phyloP scores from a whole-genome alignment of 2,329 filamentous ascomycete genomes.

The Trichoderma sp. region DNA sequence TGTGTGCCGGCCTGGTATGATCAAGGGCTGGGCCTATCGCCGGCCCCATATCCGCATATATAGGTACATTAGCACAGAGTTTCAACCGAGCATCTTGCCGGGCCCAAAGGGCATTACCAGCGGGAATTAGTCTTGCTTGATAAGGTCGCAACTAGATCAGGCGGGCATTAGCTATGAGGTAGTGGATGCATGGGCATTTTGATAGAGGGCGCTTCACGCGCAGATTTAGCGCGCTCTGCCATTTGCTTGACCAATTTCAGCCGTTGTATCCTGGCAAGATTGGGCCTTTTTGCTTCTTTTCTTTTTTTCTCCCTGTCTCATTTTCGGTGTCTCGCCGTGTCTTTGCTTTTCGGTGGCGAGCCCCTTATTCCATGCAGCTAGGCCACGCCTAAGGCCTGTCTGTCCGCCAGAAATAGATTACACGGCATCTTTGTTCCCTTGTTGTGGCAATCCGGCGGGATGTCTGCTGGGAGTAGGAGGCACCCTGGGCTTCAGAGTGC shows the following conservation, averaged over 20 bases:
- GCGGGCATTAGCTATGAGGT: conserved; percentile 17
- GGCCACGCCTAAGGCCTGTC: not conserved
- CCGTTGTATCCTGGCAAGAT: not conserved
- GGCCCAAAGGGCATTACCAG: not conserved
- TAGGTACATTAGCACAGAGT: conserved; percentile 3
- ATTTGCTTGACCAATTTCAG: conserved; percentile 17
- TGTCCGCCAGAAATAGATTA: conserved; percentile 4
- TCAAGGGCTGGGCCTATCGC: not conserved
- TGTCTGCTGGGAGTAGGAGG: not conserved
- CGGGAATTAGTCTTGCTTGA: conserved; percentile 19
- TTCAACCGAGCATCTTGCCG: conserved; percentile 15
- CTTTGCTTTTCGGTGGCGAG: not conserved
- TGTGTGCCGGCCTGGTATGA: not conserved
- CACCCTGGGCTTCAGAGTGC: not conserved
- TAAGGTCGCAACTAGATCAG: conserved; percentile 25
- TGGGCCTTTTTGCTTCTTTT: conserved; percentile 8
- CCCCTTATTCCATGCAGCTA: not conserved
- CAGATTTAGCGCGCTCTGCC: conserved; percentile 5
- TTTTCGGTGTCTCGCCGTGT: not conserved
- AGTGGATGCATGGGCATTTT: conserved; percentile 15
- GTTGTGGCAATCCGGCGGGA: not conserved
- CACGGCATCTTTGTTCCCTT: not conserved
- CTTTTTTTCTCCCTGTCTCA: not conserved
- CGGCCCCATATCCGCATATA: not conserved
- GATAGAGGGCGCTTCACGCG: conserved; percentile 14